Evolutionary conservation across 805 yeast genomes (phyloP).

Genomic region (Yarrowia sp.): DNA sequence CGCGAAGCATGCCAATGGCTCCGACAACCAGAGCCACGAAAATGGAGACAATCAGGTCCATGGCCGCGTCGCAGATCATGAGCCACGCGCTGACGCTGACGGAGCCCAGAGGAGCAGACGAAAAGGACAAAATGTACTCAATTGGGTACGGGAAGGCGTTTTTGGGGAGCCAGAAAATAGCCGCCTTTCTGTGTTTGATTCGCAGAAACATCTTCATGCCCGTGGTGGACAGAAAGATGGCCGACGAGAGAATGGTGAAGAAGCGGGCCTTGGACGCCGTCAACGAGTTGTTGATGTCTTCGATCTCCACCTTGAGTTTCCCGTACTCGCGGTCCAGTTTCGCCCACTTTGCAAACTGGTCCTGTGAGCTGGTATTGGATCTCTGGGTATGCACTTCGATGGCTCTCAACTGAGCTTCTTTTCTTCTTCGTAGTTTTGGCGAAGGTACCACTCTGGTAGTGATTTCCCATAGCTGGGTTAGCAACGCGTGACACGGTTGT

Average conservation of each 20-base stretch:
- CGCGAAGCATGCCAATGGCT: not conserved
- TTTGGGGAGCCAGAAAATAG: conserved; percentile 57
- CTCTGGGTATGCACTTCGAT: conserved; percentile 50
- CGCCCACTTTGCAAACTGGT: conserved; percentile 95
- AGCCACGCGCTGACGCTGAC: conserved; percentile 60
- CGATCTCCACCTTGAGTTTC: conserved; percentile 52
- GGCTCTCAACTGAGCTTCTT: conserved; percentile 45
- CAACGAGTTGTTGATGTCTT: conserved; percentile 35
- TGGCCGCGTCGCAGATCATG: conserved; percentile 38
- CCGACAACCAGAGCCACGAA: conserved; percentile 2
- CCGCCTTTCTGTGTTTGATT: conserved; percentile 50
- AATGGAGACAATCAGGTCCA: conserved; percentile 25
- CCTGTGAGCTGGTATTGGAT: conserved; percentile 73
- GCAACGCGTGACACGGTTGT: no score
- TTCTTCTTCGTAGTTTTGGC: conserved; percentile 36
- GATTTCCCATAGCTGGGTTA: conserved; percentile 39
- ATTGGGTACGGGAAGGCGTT: conserved; percentile 54
- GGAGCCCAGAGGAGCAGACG: conserved; percentile 59
- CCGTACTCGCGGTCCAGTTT: conserved; percentile 74
- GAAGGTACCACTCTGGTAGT: conserved; percentile 42
- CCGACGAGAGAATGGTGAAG: conserved; percentile 38
- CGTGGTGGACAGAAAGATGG: conserved; percentile 43
- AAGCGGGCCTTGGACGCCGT: conserved; percentile 40
- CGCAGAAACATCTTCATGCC: conserved; percentile 45
- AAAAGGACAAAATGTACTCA: conserved; percentile 59